A percentile compares a stretch with the other conserved stretches of the same genome.
phyloP scores from a whole-genome alignment of 2,329 filamentous ascomycete genomes.

The Acarospora socialis region DNA sequence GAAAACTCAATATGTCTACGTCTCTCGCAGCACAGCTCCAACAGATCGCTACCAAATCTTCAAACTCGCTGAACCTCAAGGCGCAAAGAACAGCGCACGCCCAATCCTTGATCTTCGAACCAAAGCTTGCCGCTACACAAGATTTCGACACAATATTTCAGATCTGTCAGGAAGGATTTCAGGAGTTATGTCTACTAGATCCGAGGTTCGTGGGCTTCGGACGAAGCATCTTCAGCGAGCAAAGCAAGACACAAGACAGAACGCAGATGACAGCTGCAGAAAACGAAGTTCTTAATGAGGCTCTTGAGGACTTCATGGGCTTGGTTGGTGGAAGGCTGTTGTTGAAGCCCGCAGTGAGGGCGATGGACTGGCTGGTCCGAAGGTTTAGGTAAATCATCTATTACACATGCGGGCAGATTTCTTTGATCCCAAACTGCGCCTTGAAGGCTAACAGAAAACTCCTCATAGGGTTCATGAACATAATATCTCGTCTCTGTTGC shows the following conservation, averaged over 20 bases:
- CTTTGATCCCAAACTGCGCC: not conserved
- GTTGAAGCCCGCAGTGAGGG: slow-evolving; percentile 76
- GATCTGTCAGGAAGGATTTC: slow-evolving; percentile 76
- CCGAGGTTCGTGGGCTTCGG: slow-evolving; percentile 60
- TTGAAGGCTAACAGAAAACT: slow-evolving; percentile 9
- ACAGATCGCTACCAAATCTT: slow-evolving; percentile 78
- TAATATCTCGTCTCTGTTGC: slow-evolving; percentile 63
- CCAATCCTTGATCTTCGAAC: slow-evolving; percentile 88
- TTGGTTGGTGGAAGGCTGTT: slow-evolving; percentile 63
- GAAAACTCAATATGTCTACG: slow-evolving; percentile 50
- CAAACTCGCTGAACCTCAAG: slow-evolving; percentile 80
- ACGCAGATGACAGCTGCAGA: slow-evolving; percentile 68
- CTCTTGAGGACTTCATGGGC: slow-evolving; percentile 69
- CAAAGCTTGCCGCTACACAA: slow-evolving; percentile 69
- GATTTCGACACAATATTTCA: slow-evolving; percentile 80
- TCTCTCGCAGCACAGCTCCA: slow-evolving; percentile 88
- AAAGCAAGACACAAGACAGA: slow-evolving; percentile 80
- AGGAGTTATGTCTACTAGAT: slow-evolving; percentile 82
- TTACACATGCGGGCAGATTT: slow-evolving; percentile 1
- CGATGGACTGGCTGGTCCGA: slow-evolving; percentile 87
- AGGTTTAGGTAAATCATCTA: slow-evolving; percentile 56
- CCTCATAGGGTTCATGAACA: slow-evolving; percentile 66
- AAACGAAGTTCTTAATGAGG: slow-evolving; percentile 66
- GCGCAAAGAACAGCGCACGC: slow-evolving; percentile 84
- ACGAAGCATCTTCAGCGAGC: slow-evolving; percentile 75